A percentile compares a stretch with the other conserved stretches of the same genome.
Evolutionary conservation across 441 rosid species (phyloP).

Genomic region (Raphanus hybrid): DNA sequence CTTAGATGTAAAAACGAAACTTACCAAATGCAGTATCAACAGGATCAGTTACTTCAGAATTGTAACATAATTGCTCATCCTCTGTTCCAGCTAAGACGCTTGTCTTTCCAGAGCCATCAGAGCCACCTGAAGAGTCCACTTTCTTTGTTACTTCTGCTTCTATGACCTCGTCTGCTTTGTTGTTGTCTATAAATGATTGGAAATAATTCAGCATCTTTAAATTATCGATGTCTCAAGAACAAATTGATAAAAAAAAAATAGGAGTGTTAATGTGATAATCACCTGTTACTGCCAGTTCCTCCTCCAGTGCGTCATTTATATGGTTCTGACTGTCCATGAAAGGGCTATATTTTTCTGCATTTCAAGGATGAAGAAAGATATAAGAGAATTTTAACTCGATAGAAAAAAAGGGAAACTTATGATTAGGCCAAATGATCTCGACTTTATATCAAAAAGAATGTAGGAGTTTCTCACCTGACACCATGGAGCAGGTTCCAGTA

Average conservation of each 20-base stretch:
- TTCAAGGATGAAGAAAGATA: conserved; percentile 6
- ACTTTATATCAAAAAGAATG: not conserved
- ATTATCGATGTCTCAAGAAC: too few relatives aligned
- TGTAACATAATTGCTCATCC: not conserved
- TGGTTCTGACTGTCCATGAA: conserved; percentile 5
- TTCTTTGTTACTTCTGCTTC: too few relatives aligned
- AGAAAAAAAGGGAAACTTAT: not conserved
- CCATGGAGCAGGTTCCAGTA: not conserved
- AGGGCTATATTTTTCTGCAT: conserved; percentile 12
- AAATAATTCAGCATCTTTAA: too few relatives aligned
- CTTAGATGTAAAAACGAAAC: not conserved
- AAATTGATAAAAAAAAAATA: not conserved
- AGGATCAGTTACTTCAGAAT: conserved; percentile 13
- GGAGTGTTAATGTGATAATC: not conserved
- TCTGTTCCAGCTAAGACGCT: conserved; percentile 8
- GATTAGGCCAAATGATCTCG: not conserved
- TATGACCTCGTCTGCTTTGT: too few relatives aligned
- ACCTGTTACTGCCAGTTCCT: conserved; percentile 22
- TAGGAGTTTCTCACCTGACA: conserved; percentile 2
- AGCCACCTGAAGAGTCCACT: not conserved
- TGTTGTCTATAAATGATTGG: too few relatives aligned
- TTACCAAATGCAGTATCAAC: conserved; percentile 25
- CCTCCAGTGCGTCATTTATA: not conserved
- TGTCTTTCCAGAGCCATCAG: not conserved
- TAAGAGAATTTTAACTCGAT: not conserved